Percentiles rank a stretch among this genome's conserved stretches.
Evolutionary conservation across 106 monocot species (phyloP).

Genomic region (Dendrobium officinale): DNA sequence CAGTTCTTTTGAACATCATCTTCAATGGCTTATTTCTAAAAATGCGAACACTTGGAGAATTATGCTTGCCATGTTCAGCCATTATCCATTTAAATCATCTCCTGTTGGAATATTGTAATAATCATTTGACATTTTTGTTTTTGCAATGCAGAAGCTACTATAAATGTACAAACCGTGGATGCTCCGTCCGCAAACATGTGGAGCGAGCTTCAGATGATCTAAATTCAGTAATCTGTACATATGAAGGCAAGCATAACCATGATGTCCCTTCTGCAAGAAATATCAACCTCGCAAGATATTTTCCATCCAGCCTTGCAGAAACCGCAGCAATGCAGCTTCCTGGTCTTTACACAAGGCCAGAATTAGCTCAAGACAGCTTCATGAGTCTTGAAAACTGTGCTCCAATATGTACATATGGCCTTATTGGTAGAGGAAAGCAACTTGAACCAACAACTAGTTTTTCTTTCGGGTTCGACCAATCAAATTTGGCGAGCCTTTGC

Average conservation of each 20-base stretch:
- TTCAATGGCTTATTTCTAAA: too few species aligned
- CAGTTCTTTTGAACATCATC: too few species aligned
- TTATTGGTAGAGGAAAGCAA: slow-evolving; percentile 20
- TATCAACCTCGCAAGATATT: slow-evolving; percentile 34
- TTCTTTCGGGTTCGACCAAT: slow-evolving; percentile 35
- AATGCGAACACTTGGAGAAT: not conserved
- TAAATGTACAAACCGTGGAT: slow-evolving; percentile 72
- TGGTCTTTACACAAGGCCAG: slow-evolving; percentile 1
- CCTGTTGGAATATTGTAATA: not conserved
- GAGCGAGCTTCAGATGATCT: slow-evolving; percentile 92
- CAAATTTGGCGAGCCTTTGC: slow-evolving; percentile 21
- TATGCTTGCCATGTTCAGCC: not conserved
- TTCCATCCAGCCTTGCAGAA: slow-evolving; percentile 2
- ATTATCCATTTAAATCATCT: not conserved
- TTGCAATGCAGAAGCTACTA: slow-evolving; percentile 76
- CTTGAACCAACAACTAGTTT: slow-evolving; percentile 17
- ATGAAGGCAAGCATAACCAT: slow-evolving; percentile 39
- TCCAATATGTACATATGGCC: slow-evolving; percentile 14
- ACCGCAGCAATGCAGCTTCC: slow-evolving; percentile 10
- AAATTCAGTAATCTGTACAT: slow-evolving; percentile 86
- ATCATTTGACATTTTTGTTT: not conserved
- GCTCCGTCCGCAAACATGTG: slow-evolving; percentile 85
- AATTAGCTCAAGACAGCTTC: slow-evolving; percentile 26
- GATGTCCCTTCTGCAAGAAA: slow-evolving; percentile 74
- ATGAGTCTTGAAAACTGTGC: slow-evolving; percentile 18